Conservation (phyloP, 2,329 filamentous ascomycete genomes). For the Elsinoe necatrix region DNA sequence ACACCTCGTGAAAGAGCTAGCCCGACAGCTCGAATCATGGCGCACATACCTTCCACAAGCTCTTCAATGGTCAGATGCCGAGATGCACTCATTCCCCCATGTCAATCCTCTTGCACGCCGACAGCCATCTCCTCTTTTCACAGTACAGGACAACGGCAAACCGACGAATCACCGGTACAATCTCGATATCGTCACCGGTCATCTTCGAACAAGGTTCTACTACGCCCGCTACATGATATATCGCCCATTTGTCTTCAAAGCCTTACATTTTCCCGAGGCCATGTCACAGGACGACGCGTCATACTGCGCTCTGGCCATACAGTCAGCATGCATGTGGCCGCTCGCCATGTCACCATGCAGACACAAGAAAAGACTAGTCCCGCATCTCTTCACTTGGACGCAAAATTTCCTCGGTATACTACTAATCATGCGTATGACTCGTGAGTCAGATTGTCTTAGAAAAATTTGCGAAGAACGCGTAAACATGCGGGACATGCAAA, state of each 20-base stretch:
- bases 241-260: slow-evolving; percentile 52
- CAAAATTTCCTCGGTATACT: slow-evolving; percentile 54
- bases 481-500: slow-evolving; percentile 38
- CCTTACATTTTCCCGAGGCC: slow-evolving; percentile 48
- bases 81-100: slow-evolving; percentile 37
- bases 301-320: slow-evolving; percentile 49
- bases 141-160: slow-evolving; percentile 38
- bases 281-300: slow-evolving; percentile 47
- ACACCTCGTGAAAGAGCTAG: slow-evolving; percentile 43
- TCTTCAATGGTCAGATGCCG: slow-evolving; percentile 51
- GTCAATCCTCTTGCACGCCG: slow-evolving; percentile 23
- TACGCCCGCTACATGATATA: slow-evolving; percentile 51
- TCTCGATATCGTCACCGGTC: slow-evolving; percentile 49
- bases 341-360: slow-evolving; percentile 50
- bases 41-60: slow-evolving; percentile 46
- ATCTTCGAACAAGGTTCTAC: slow-evolving; percentile 52
- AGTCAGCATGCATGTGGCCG: slow-evolving; percentile 52
- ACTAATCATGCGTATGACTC: slow-evolving; percentile 48
- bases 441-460: slow-evolving; percentile 43
- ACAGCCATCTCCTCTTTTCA: slow-evolving; percentile 37
- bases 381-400: slow-evolving; percentile 53
- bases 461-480: slow-evolving; percentile 46
- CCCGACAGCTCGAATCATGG: slow-evolving; percentile 50
- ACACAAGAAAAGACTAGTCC: slow-evolving; percentile 50
- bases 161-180: slow-evolving; percentile 44